Evolutionary conservation across 1,139 yeast genomes (phyloP).

Genomic region (Taphrina flavorubra): DNA sequence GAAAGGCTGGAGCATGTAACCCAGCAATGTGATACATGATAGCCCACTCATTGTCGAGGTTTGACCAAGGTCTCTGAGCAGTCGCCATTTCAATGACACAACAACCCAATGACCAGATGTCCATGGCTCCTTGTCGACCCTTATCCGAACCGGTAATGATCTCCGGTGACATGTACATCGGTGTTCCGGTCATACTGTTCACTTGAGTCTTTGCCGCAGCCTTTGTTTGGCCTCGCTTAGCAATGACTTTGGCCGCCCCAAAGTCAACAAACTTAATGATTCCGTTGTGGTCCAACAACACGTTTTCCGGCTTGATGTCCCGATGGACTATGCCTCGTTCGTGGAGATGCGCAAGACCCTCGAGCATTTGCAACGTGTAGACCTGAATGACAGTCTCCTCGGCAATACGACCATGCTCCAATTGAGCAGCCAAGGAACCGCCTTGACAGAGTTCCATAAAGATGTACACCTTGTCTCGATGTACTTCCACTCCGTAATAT

Average conservation of each 20-base stretch:
- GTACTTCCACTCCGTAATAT: conserved; percentile 96
- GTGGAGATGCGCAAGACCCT: conserved; percentile 92
- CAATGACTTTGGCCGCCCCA: conserved; percentile 90
- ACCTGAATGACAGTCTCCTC: conserved; percentile 93
- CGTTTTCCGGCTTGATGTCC: conserved; percentile 95
- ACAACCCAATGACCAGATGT: conserved; percentile 80
- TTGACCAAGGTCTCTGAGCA: conserved; percentile 66
- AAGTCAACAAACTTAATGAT: conserved; percentile 74
- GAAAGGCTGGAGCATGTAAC: conserved; percentile 87
- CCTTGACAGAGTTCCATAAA: conserved; percentile 99
- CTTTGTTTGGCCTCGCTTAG: conserved; percentile 54
- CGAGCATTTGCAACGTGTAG: conserved; percentile 88
- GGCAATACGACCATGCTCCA: conserved; percentile 90
- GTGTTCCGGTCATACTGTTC: conserved; percentile 84
- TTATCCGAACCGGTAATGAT: conserved; percentile 78
- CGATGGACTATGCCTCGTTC: conserved; percentile 96
- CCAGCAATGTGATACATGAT: conserved; percentile 98
- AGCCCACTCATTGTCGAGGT: conserved; percentile 96
- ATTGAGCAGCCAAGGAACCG: conserved; percentile 82
- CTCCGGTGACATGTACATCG: conserved; percentile 99
- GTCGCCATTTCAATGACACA: conserved; percentile 90
- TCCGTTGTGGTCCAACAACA: conserved; percentile 73
- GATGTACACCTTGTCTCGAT: conserved; percentile 89
- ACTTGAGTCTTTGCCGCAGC: conserved; percentile 52
- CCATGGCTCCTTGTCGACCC: conserved; percentile 71